Evolutionary conservation across 805 yeast genomes (phyloP), one percentile per base, ranked within the genome.

Genomic region (Saccharomycopsis olivae): DNA sequence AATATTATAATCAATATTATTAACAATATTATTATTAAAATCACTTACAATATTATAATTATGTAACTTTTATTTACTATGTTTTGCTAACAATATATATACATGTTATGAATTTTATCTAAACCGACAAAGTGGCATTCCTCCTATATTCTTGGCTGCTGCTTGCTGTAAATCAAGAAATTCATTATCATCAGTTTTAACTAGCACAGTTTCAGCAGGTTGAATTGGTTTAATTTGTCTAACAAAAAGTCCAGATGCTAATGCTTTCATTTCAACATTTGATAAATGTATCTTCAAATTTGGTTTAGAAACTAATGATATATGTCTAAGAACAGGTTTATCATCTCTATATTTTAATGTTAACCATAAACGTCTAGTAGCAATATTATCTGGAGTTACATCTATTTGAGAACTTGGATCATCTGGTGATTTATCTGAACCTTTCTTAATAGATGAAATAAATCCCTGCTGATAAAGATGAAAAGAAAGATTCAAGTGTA

Each of bases 401-500:
- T 80, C 87, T 3, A 75, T 75, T 1, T 88, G 80, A 2, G 64
- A 64, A 33, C 64, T 56, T 23, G 48, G 54, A 21, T 46, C 44
- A 57, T 92, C 97, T 11, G 98, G 97, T 1, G 96, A 95, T 8
- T 70, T 56, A 2, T 73, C 65, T 6, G 89, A 81, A 2, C 98
- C 98, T 53, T 84, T 73, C 53, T 84, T 94, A 38, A 92, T 70
- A 2, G 87, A 73, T 1, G 87, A 72, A 33, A 92, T 65, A 56
- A 89, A 86, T 0, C 98, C 98, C 60, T 88, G 94, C 48, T 80
- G 82, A 64, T 89, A 85, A 29, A 92, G 71, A 27, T 87, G 89
- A 39, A 83, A 64, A 11, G 94, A 85, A 36, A 92, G 71, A 53
- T 82, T 86, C 40, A 92, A 67, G 58, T 89, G 94, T 51, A 86